These are phyloP conservation scores for Globisporangium takayamanum DNA, from an alignment of 352 stramenopile genomes.

Conservation along the genomic window DNA sequence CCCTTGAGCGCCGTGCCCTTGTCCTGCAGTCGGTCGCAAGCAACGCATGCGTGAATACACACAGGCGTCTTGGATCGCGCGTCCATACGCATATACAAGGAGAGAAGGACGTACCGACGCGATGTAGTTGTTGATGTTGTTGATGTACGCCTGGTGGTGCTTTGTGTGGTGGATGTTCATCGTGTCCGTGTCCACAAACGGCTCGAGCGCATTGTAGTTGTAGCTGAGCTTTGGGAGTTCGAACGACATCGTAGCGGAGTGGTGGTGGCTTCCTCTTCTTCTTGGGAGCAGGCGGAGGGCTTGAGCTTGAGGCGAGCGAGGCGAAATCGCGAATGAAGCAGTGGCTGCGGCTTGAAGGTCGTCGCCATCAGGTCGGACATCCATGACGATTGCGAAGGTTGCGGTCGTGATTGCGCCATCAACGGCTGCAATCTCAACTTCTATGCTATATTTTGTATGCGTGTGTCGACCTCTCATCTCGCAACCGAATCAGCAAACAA, in stretches of 20 bases:
- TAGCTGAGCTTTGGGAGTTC: constrained; percentile 77
- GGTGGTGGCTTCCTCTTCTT: constrained; percentile 6
- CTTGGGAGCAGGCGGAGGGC: not conserved
- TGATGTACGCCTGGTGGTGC: constrained; percentile 88
- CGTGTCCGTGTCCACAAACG: constrained; percentile 83
- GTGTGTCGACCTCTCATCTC: not conserved
- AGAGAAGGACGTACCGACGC: constrained; percentile 28
- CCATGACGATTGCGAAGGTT: no score
- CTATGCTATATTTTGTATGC: not conserved
- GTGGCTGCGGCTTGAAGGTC: not conserved
- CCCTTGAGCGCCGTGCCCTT: constrained; percentile 60
- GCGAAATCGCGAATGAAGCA: constrained; percentile 35
- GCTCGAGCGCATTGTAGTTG: constrained; percentile 85
- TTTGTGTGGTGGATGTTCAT: constrained; percentile 92
- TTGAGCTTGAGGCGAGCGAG: constrained; percentile 16
- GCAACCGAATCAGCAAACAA: not conserved
- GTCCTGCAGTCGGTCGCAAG: constrained; percentile 23
- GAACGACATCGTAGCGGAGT: constrained; percentile 51
- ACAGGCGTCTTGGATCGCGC: no score
- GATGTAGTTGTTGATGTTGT: constrained; percentile 90
- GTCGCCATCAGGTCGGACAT: no score
- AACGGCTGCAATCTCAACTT: not conserved
- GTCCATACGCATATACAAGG: not conserved
- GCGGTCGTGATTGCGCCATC: no score
- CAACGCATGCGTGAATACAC: not conserved